These are phyloP conservation scores for Pichia cephalocereana DNA, from an alignment of 805 yeast genomes.

Conservation along the genomic window DNA sequence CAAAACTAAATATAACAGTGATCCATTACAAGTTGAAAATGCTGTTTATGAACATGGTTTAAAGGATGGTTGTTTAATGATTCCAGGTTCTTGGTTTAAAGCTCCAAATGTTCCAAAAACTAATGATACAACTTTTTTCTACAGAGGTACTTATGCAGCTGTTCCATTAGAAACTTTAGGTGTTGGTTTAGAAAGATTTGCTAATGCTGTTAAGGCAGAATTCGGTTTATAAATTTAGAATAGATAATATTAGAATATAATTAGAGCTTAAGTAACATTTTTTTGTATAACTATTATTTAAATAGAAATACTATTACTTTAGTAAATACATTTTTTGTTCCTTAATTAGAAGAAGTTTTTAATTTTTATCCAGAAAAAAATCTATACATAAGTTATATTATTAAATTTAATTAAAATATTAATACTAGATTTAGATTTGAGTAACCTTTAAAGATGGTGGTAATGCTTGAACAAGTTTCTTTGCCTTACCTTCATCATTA, in stretches of 20 bases:
- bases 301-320: no score
- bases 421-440: slow-evolving; percentile 22
- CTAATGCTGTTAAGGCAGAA: slow-evolving; percentile 51
- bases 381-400: background rate
- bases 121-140: slow-evolving; percentile 49
- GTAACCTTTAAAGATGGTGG: slow-evolving; percentile 85
- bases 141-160: slow-evolving; percentile 86
- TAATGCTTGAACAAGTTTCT: slow-evolving; percentile 94
- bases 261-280: background rate
- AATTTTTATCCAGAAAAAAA: slow-evolving; percentile 4
- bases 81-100: slow-evolving; percentile 80
- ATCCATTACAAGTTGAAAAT: slow-evolving; percentile 55
- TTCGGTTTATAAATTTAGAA: slow-evolving; percentile 27
- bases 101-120: slow-evolving; percentile 37
- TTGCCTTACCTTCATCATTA: slow-evolving; percentile 92
- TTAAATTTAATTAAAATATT: no score
- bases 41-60: slow-evolving; percentile 55
- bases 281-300: no score
- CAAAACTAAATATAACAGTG: slow-evolving; percentile 42
- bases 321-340: no score
- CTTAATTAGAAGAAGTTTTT: background rate
- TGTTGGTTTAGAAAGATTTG: slow-evolving; percentile 58
- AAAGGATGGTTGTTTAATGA: slow-evolving; percentile 56
- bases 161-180: slow-evolving; percentile 59
- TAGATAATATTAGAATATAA: background rate